Percentiles rank a stretch among this genome's conserved stretches.
phyloP scores from a whole-genome alignment of 2,329 filamentous ascomycete species.

The Fusarium nematophilum region DNA sequence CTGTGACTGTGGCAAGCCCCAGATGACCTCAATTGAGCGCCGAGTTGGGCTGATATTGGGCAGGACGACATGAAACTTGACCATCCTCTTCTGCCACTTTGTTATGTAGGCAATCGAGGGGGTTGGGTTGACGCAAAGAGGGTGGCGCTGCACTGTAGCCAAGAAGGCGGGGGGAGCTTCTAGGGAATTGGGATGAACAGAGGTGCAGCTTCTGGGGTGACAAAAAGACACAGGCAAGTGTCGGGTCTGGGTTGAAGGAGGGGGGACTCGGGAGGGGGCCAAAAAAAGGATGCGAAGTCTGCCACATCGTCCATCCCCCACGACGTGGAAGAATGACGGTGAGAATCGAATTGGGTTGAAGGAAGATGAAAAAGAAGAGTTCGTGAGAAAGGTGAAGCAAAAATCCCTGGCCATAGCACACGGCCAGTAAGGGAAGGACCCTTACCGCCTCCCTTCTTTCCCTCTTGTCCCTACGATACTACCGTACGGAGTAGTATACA shows the following conservation, averaged over 20 bases:
- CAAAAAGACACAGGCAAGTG: constrained; percentile 26
- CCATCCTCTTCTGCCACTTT: background rate
- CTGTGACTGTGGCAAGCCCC: constrained; percentile 30
- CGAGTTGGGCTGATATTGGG: constrained; percentile 33
- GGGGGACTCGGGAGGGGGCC: background rate
- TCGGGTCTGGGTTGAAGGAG: too few species aligned
- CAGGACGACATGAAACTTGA: constrained; percentile 23
- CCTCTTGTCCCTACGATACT: too few species aligned
- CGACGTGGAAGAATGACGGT: constrained; percentile 5
- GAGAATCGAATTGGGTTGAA: background rate
- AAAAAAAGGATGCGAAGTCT: constrained; percentile 1
- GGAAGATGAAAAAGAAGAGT: too few species aligned
- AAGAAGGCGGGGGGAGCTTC: background rate
- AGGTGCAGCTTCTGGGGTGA: constrained; percentile 12
- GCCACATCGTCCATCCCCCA: background rate
- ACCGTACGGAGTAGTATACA: too few species aligned
- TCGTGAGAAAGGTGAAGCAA: constrained; percentile 25
- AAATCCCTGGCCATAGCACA: constrained; percentile 29
- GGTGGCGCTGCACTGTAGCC: background rate
- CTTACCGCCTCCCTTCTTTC: too few species aligned
- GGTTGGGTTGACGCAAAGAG: background rate
- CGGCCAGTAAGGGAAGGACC: constrained; percentile 17
- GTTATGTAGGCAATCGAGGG: constrained; percentile 2
- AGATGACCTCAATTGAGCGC: background rate
- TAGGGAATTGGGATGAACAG: constrained; percentile 2